phyloP scores from a whole-genome alignment of 306 rosid genomes.

The Vigna nakashimae region DNA sequence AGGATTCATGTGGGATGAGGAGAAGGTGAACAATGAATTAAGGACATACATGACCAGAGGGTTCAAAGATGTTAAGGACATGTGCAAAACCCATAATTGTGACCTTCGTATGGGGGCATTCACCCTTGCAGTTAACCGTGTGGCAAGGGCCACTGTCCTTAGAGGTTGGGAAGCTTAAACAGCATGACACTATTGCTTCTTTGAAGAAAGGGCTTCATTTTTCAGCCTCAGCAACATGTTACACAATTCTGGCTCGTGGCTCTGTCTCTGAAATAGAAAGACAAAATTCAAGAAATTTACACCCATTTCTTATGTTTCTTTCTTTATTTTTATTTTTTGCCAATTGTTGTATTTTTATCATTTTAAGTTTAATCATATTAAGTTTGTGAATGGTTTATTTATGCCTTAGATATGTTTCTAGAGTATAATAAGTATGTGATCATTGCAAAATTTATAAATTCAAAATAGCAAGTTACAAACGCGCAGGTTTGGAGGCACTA shows the following conservation, averaged over 20 bases:
- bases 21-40: conserved; percentile 80
- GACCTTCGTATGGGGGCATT: conserved; percentile 98
- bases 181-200: background rate
- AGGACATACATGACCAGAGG: conserved; percentile 77
- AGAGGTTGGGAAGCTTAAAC: conserved; percentile 96
- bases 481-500: too few species aligned
- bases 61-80: conserved; percentile 83
- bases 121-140: conserved; percentile 85
- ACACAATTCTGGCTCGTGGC: conserved; percentile 7
- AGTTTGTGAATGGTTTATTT: background rate
- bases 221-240: conserved; percentile 21
- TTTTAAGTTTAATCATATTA: background rate
- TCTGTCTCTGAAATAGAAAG: background rate
- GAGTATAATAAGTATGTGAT: background rate
- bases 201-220: conserved; percentile 35
- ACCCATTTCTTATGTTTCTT: background rate
- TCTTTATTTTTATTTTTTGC: background rate
- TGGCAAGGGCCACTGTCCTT: conserved; percentile 84
- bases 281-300: background rate
- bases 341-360: background rate
- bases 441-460: too few species aligned
- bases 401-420: background rate
- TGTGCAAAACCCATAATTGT: conserved; percentile 82
- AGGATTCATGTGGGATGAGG: conserved; percentile 98
- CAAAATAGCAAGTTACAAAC: too few species aligned